Base-by-base conservation (phyloP, 129 eudicot species). In the Flaveria sonorensis region DNA sequence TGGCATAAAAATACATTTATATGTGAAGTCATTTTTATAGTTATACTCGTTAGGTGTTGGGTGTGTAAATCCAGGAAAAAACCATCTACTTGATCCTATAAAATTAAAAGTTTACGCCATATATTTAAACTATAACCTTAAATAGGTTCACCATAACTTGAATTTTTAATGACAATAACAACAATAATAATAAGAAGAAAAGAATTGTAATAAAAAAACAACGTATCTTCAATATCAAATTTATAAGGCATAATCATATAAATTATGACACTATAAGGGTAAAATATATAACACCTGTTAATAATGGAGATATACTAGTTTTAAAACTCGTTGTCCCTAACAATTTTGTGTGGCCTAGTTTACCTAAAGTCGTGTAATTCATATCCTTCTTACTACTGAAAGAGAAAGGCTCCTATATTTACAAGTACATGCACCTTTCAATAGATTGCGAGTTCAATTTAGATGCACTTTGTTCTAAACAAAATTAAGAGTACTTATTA, bases 341-440 rank as follows among this genome's bases (percentile, higher is more conserved):
- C 2, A 24, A 4, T 11, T 61, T 61, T 61, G 68, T 26, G 43
- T 24, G 42, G 40, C 3, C 26, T 26, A 24, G 42, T 61, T 24
- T 5, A 61, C 68, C 42, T 61, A 26, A 61, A 59, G 68, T 26
- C 40, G 46, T 12, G 7, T 28, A 57, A 57, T 39, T 7, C 40
- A n/a, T 39, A n/a, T 32, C 52, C 10, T 19, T 52, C 76, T 7
- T 39, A 20, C 36, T 51, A 32, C 7, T 40, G 53, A 57, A 73
- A 57, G 26, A 21, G 57, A 73, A 56, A 60, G 69, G 52, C 69
- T 73, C 77, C 77, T 3, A 73, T 23, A 39, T 42, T 42, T 73
- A 21, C 21, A 13, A 50, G 67, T 59, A 73, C 56, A 19, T 73
- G 77, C 55, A 40, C 77, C 77, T 73, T 73, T 57, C 77, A 14